A percentile compares a stretch with the other conserved stretches of the same genome.
These are phyloP conservation scores for Euphorbia lathyris DNA, from an alignment of 345 rosid genomes.

Conservation along the genomic window DNA sequence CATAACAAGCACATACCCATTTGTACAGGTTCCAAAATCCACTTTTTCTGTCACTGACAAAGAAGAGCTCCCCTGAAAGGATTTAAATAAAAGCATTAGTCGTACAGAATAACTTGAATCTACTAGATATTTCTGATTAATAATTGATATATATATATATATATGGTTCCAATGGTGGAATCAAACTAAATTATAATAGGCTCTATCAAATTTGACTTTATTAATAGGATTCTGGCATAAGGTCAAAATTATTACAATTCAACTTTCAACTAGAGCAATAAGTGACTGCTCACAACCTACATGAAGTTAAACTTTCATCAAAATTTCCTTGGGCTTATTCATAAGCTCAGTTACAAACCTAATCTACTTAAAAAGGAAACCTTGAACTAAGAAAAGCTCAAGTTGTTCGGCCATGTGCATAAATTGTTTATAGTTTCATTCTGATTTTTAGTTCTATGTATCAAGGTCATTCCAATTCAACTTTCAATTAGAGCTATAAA, in stretches of 20 bases:
- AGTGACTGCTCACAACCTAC: not conserved
- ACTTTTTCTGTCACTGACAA: constrained; percentile 64
- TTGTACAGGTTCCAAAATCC: constrained; percentile 96
- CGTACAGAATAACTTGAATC: constrained; percentile 1
- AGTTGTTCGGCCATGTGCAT: not conserved
- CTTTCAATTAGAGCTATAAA: not conserved
- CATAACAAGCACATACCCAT: constrained; percentile 72
- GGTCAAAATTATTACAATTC: not conserved
- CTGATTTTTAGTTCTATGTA: too few relatives aligned
- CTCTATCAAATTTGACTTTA: not conserved
- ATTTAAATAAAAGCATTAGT: constrained; percentile 12
- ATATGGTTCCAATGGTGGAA: not conserved
- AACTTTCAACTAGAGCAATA: not conserved
- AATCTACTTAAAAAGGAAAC: not conserved
- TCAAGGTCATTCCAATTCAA: not conserved
- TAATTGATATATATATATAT: too few relatives aligned
- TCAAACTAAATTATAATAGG: not conserved
- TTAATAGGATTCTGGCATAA: too few relatives aligned
- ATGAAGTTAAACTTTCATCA: not conserved
- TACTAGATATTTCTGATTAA: not conserved
- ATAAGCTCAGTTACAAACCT: not conserved
- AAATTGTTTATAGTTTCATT: not conserved
- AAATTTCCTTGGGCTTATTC: not conserved
- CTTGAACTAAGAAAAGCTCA: not conserved
- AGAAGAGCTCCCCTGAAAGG: constrained; percentile 87